Evolutionary conservation across 2,329 filamentous ascomycete species (phyloP).

Genomic region (Trichoderma hamatum): DNA sequence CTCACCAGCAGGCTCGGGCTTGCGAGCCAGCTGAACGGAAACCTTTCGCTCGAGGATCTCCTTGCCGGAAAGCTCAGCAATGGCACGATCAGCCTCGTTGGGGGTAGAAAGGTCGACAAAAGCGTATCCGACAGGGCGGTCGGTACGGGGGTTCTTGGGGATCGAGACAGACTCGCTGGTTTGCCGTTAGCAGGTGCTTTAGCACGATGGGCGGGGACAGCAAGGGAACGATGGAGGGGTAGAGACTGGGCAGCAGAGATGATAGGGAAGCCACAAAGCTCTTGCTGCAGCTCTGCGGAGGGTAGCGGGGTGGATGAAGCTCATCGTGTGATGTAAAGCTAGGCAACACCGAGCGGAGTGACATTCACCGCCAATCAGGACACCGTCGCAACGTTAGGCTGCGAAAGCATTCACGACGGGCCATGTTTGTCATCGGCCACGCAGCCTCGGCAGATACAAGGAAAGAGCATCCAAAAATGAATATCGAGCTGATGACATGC

Average conservation of each 20-base stretch:
- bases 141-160: slow-evolving; percentile 98
- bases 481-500: background rate
- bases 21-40: slow-evolving; percentile 96
- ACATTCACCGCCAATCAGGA: slow-evolving; percentile 27
- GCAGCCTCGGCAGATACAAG: background rate
- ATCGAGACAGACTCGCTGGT: slow-evolving; percentile 95
- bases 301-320: background rate
- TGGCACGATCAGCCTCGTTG: slow-evolving; percentile 92
- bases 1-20: slow-evolving; percentile 84
- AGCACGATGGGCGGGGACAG: background rate
- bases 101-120: slow-evolving; percentile 98
- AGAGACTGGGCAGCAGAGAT: background rate
- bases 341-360: slow-evolving; percentile 10
- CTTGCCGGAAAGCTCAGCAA: slow-evolving; percentile 93
- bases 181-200: slow-evolving; percentile 35
- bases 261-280: background rate
- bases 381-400: slow-evolving; percentile 21
- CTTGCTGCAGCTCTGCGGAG: background rate
- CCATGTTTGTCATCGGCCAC: slow-evolving; percentile 3
- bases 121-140: slow-evolving; percentile 96
- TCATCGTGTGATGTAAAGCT: slow-evolving; percentile 19
- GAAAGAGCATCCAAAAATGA: background rate
- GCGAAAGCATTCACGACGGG: background rate
- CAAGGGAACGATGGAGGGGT: background rate
- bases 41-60: slow-evolving; percentile 99